Conservation (phyloP, 768 basidiomycete genomes). For the Solioccasus polychromus region DNA sequence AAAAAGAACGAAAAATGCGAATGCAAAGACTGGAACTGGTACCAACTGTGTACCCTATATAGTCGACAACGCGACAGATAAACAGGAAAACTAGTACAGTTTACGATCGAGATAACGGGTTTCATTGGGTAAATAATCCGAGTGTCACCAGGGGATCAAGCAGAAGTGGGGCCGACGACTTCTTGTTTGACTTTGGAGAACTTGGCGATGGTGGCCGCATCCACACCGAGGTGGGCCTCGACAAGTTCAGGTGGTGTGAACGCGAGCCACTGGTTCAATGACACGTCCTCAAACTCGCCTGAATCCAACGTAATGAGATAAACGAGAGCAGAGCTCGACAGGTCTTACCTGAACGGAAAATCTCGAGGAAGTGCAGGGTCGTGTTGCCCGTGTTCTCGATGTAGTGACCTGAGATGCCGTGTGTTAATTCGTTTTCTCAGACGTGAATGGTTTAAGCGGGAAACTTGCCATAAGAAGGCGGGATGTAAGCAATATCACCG, state of each 20-base stretch:
- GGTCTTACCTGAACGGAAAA: constrained; percentile 51
- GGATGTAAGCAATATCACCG: constrained; percentile 27
- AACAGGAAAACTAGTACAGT: constrained; percentile 18
- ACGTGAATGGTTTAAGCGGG: background rate
- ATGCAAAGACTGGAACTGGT: too few species aligned
- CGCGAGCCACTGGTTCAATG: constrained; percentile 61
- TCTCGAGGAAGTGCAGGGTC: constrained; percentile 56
- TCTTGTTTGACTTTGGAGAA: constrained; percentile 51
- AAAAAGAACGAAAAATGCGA: too few species aligned
- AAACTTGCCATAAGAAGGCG: constrained; percentile 22
- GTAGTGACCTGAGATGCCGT: constrained; percentile 50
- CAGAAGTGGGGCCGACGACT: constrained; percentile 37
- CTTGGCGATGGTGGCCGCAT: constrained; percentile 46
- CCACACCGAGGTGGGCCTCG: constrained; percentile 57
- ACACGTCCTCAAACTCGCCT: constrained; percentile 55
- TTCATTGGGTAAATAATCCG: too few species aligned
- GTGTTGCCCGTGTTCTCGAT: constrained; percentile 64
- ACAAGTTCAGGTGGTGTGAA: constrained; percentile 56
- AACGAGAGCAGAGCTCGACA: background rate
- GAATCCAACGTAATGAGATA: background rate
- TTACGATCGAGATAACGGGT: constrained; percentile 3
- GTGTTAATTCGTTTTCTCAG: background rate
- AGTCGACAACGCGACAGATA: too few species aligned
- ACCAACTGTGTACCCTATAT: too few species aligned
- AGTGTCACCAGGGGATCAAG: background rate